Conservation (phyloP, 352 stramenopile genomes). For the Pythium guiyangense region DNA sequence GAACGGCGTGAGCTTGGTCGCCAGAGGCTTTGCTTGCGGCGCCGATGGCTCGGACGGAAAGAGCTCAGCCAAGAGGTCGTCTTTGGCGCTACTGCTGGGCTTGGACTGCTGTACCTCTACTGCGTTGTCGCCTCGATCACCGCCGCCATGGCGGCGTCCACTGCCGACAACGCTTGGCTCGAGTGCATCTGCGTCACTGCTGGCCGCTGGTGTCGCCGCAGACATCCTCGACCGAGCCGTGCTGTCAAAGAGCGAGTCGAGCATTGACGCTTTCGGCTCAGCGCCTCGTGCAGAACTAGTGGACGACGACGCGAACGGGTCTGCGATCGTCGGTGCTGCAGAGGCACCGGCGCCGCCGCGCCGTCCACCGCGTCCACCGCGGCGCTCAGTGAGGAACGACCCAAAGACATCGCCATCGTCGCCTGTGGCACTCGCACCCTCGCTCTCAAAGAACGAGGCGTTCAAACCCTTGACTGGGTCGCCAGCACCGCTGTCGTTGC, state of each 20-base stretch:
- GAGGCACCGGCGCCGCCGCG: constrained; percentile 2
- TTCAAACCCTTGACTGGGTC: constrained; percentile 13
- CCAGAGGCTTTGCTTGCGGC: neutral
- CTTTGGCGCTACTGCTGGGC: constrained; percentile 19
- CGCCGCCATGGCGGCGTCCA: neutral
- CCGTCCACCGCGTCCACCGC: constrained; percentile 8
- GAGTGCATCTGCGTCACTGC: too few species aligned
- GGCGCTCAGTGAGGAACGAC: constrained; percentile 25
- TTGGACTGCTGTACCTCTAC: constrained; percentile 1
- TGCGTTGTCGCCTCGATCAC: neutral
- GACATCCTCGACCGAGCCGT: neutral
- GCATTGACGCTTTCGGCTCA: neutral
- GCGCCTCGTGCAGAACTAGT: neutral
- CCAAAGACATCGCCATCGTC: constrained; percentile 8
- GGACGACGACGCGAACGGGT: constrained; percentile 12
- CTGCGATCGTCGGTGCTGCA: neutral
- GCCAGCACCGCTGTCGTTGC: constrained; percentile 5
- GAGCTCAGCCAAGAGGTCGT: constrained; percentile 35
- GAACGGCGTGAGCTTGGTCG: neutral
- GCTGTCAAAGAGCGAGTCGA: constrained; percentile 26
- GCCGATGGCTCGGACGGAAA: constrained; percentile 16
- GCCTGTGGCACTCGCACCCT: neutral
- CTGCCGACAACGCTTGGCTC: neutral
- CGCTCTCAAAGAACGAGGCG: constrained; percentile 33
- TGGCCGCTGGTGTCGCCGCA: too few species aligned